Evolutionary conservation across 352 stramenopile genomes (phyloP).

Genomic region (Phytophthora rubi): DNA sequence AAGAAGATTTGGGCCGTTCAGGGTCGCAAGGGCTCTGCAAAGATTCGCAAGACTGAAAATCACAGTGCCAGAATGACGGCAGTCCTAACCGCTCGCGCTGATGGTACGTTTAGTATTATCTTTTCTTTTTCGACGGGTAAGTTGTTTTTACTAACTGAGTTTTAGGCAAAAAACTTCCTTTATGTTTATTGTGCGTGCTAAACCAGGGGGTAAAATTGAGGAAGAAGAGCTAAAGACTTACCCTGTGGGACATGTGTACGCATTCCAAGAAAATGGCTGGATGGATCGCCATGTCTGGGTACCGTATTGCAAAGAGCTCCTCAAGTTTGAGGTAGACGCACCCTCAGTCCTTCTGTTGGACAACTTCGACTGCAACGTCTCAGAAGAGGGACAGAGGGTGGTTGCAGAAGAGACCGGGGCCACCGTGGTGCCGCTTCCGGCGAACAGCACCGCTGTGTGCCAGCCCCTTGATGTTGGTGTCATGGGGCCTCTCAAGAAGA

Average conservation of each 20-base stretch:
- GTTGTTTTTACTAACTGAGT: too few relatives aligned
- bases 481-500: too few relatives aligned
- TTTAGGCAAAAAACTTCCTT: too few relatives aligned
- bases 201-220: not conserved
- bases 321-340: too few relatives aligned
- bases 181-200: not conserved
- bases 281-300: not conserved
- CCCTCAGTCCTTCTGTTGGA: too few relatives aligned
- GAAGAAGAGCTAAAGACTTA: not conserved
- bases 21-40: not conserved
- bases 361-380: too few relatives aligned
- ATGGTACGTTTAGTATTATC: not conserved
- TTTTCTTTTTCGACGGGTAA: not conserved
- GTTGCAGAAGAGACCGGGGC: too few relatives aligned
- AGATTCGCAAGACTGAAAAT: not conserved
- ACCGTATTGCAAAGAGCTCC: too few relatives aligned
- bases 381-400: too few relatives aligned
- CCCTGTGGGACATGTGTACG: not conserved
- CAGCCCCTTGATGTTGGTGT: too few relatives aligned
- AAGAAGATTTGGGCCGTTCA: not conserved
- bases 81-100: not conserved
- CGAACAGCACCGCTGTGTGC: too few relatives aligned
- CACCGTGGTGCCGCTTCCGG: too few relatives aligned
- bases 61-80: not conserved
- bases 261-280: not conserved